Percentiles rank a stretch among this genome's conserved stretches.
These are phyloP conservation scores for Fraxinus greggii DNA, from an alignment of 305 asterid species.

Conservation along the genomic window DNA sequence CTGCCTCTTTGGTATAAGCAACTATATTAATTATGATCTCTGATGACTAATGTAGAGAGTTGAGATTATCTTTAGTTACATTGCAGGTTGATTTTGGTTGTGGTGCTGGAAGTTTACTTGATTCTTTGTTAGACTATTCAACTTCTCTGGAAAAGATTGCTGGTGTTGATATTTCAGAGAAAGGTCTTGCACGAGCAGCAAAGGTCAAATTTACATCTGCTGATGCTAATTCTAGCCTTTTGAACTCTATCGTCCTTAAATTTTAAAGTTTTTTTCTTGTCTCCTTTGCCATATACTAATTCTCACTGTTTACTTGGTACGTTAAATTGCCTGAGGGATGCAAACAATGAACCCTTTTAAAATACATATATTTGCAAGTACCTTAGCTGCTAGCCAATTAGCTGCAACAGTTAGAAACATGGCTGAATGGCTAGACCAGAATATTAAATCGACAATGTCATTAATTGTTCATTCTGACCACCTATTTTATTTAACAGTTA, in stretches of 20 bases:
- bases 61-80: constrained; percentile 27
- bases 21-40: constrained; percentile 23
- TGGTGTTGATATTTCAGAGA: constrained; percentile 80
- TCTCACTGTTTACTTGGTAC: not conserved
- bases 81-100: constrained; percentile 95
- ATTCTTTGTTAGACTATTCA: constrained; percentile 70
- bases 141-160: constrained; percentile 76
- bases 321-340: not conserved
- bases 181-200: constrained; percentile 84
- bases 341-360: not conserved
- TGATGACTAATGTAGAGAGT: constrained; percentile 10
- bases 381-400: not conserved
- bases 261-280: not conserved
- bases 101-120: constrained; percentile 96
- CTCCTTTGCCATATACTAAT: not conserved
- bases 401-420: not conserved
- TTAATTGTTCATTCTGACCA: not conserved
- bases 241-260: not conserved
- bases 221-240: not conserved
- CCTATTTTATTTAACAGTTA: not conserved
- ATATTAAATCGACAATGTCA: not conserved
- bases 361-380: not conserved
- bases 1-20: constrained; percentile 63
- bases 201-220: constrained; percentile 49
- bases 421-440: not conserved